A percentile compares a stretch with the other conserved stretches of the same genome.
These are phyloP conservation scores for Penicillium nucicola DNA, from an alignment of 495 filamentous ascomycete species.

Conservation along the genomic window DNA sequence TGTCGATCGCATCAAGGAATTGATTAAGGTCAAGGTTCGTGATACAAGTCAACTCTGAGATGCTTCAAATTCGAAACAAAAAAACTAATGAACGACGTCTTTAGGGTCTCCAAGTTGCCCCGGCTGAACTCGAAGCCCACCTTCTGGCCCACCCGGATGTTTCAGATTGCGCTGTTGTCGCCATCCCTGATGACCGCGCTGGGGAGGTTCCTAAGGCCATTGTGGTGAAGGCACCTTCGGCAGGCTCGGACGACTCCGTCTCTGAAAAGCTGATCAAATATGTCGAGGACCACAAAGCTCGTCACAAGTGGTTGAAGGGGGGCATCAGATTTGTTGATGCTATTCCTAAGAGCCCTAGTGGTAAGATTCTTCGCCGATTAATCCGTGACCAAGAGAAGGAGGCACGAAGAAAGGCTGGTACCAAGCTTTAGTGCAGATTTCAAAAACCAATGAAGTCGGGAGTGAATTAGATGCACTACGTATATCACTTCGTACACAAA, in stretches of 20 bases:
- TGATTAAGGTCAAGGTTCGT: slow-evolving; percentile 88
- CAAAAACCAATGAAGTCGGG: no score
- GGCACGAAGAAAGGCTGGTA: slow-evolving; percentile 57
- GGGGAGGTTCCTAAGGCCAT: slow-evolving; percentile 89
- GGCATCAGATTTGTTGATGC: slow-evolving; percentile 73
- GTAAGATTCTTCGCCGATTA: slow-evolving; percentile 83
- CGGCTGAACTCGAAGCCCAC: slow-evolving; percentile 87
- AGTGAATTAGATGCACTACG: no score
- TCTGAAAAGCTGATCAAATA: slow-evolving; percentile 67
- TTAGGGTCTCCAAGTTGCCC: slow-evolving; percentile 88
- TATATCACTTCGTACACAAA: no score
- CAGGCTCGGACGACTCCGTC: slow-evolving; percentile 57
- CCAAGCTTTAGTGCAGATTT: slow-evolving; percentile 45
- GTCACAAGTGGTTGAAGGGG: slow-evolving; percentile 87
- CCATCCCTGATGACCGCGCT: slow-evolving; percentile 67
- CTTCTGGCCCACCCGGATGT: slow-evolving; percentile 79
- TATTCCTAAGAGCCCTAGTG: slow-evolving; percentile 87
- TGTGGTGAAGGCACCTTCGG: slow-evolving; percentile 67
- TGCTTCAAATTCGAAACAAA: not conserved
- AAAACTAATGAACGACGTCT: not conserved
- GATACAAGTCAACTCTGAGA: not conserved
- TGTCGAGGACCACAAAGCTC: slow-evolving; percentile 78
- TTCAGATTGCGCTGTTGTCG: slow-evolving; percentile 81
- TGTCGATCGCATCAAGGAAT: slow-evolving; percentile 86
- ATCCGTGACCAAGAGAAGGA: slow-evolving; percentile 79